Evolutionary conservation across 805 yeast genomes (phyloP), one percentile per base, ranked within the genome.

Genomic region (Torulaspora indica): DNA sequence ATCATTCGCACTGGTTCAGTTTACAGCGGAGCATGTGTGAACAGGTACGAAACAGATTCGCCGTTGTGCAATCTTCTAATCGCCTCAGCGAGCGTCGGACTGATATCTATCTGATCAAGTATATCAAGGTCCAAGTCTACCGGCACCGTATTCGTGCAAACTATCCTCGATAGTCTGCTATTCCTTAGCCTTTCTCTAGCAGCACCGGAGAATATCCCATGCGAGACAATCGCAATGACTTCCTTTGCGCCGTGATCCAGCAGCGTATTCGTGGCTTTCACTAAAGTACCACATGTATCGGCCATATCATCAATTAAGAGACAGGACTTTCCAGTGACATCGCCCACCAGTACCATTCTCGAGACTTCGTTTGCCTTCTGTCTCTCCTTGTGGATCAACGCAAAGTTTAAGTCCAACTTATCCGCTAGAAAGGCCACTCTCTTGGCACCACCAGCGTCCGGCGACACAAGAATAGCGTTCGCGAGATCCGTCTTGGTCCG

Each of bases 401-500:
- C 98, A 69, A 91, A 91, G 63, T 85, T 88, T 55, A 91, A 76
- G 58, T 93, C 98, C 53, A 93, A 73, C 57, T 85, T 79, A 60
- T 91, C 98, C 10, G 98, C 98, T 40, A 91, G 71, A 4, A 90
- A 81, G 2, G 98, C 98, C 22, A 90, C 98, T 54, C 98, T 78
- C 67, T 91, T 91, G 43, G 98, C 98, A 47, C 98, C 98, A 56
- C 98, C 98, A 3, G 98, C 98, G 70, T 91, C 98, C 3, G 98
- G 98, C 4, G 96, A 88, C 9, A 91, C 95, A 43, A 91, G 78
- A 41, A 89, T 86, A 8, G 89, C 76, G 47, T 80, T 73, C 25
- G 69, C 67, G 49, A 72, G 67, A 51, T 76, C 74, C 35, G 79
- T 71, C 52, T 79, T 76, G 48, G 80, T 85, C 51, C 77, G 79